Percentiles rank a stretch among this genome's conserved stretches.
phyloP scores from a whole-genome alignment of 2,329 filamentous ascomycete species.

The Diaporthe citriasiana region DNA sequence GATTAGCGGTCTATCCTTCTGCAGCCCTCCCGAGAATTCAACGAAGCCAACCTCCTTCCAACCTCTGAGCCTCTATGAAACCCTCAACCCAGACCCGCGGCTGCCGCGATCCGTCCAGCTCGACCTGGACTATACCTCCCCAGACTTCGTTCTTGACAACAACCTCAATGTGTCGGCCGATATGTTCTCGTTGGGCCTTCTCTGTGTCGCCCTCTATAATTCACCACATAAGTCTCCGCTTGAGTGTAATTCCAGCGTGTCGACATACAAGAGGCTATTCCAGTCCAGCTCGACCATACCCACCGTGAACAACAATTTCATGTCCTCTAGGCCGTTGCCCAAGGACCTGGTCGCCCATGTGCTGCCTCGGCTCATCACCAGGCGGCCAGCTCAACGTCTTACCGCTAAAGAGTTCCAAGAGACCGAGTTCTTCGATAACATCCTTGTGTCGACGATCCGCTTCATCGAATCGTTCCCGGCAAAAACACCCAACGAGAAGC shows the following conservation, averaged over 20 bases:
- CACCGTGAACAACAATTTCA: conserved; percentile 84
- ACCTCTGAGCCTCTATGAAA: conserved; percentile 86
- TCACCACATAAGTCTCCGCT: conserved; percentile 92
- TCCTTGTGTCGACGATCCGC: conserved; percentile 94
- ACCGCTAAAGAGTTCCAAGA: conserved; percentile 93
- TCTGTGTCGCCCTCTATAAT: conserved; percentile 93
- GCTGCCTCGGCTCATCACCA: conserved; percentile 86
- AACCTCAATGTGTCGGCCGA: conserved; percentile 88
- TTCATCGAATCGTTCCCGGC: conserved; percentile 93
- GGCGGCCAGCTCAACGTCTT: conserved; percentile 88
- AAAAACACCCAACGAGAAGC: conserved; percentile 92
- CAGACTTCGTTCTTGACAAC: conserved; percentile 93
- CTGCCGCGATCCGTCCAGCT: conserved; percentile 87
- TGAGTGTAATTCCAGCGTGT: conserved; percentile 83
- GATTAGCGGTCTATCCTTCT: conserved; percentile 93
- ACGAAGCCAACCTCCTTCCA: conserved; percentile 81
- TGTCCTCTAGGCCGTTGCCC: conserved; percentile 84
- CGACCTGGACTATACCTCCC: conserved; percentile 92
- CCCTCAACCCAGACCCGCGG: conserved; percentile 86
- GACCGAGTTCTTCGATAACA: conserved; percentile 96
- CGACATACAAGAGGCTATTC: conserved; percentile 88
- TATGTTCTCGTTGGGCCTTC: conserved; percentile 91
- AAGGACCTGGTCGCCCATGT: conserved; percentile 82
- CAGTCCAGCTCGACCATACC: conserved; percentile 84
- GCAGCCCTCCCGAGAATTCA: conserved; percentile 82